Evolutionary conservation across 2,329 filamentous ascomycete species (phyloP).

Genomic region (Ascochyta lentis): DNA sequence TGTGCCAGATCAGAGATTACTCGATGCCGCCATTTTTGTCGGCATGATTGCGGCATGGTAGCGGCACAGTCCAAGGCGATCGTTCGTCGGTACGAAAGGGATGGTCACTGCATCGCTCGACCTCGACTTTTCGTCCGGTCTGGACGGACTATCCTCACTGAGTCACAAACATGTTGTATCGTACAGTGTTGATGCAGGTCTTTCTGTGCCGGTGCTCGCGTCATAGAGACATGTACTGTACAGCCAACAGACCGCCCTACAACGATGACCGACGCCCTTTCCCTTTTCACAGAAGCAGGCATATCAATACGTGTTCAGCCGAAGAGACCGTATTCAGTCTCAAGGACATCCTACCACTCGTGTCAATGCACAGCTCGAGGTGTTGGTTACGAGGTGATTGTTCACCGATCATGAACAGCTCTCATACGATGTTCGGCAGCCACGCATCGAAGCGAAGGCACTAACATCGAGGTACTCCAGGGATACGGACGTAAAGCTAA

Average conservation of each 20-base stretch:
- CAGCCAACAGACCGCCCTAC: neutral
- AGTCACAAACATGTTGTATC: neutral
- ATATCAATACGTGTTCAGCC: conserved; percentile 7
- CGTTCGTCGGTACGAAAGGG: neutral
- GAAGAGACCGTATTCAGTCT: conserved; percentile 7
- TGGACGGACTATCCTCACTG: neutral
- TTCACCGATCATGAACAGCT: conserved; percentile 18
- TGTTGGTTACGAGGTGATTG: conserved; percentile 3
- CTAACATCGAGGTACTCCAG: conserved; percentile 3
- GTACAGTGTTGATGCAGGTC: neutral
- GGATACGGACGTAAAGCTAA: conserved; percentile 9
- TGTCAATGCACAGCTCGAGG: neutral
- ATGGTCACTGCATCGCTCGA: neutral
- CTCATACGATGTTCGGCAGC: conserved; percentile 16
- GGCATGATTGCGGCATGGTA: neutral
- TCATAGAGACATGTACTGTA: neutral
- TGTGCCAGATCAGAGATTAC: neutral
- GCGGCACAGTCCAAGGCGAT: neutral
- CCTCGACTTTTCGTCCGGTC: conserved; percentile 1
- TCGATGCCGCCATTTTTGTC: neutral
- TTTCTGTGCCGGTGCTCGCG: neutral
- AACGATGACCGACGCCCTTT: neutral
- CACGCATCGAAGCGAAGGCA: conserved; percentile 13
- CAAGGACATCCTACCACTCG: conserved; percentile 2
- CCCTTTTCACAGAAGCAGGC: neutral